Evolutionary conservation across 306 rosid species (phyloP), one percentile per base, ranked within the genome.

Genomic region (Boehmeria nivea): DNA sequence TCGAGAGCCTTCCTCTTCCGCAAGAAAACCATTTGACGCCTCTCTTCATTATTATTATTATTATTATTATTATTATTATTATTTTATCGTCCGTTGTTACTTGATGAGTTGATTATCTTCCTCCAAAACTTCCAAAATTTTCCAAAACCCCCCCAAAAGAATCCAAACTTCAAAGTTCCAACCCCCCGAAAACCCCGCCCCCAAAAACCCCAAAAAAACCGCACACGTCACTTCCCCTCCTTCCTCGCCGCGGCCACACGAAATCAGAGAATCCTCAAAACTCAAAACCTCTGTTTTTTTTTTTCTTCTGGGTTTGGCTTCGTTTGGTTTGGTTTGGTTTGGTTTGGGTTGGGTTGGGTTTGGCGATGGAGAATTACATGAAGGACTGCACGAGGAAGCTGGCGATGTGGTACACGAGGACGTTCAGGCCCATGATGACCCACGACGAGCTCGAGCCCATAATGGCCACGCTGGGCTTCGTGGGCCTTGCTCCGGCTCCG

Each of bases 391-490:
- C 65, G 64, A 57, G 73, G 51, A 79, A 75, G 68, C 57, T 79
- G 43, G 79, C 81, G 12, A 39, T 79, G 9, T 79, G 85, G 85
- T 53, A 60, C 60, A 79, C 85, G 2, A 71, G 65, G 16, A 72
- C 76, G 45, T 79, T 79, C 70, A 75, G 74, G 63, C 81, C 85
- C 39, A 72, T 75, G 45, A 75, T 76, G 78, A 79, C 79, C 54
- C 85, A 79, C 74, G 79, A 75, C 50, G 81, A 79, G 74, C 72
- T 79, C 18, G 85, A 76, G 67, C 81, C 85, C 31, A 65, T 79
- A 10, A 75, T 79, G 81, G 76, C 66, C 21, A 72, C 76, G 28
- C 8, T 79, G 33, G 85, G 85, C 27, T 79, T 79, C 45, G 73
- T 75, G 19, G 76, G 79, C 28, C 66, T 61, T 2, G 67, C 66